phyloP scores from a whole-genome alignment of 306 rosid species.

The Vicia villosa region DNA sequence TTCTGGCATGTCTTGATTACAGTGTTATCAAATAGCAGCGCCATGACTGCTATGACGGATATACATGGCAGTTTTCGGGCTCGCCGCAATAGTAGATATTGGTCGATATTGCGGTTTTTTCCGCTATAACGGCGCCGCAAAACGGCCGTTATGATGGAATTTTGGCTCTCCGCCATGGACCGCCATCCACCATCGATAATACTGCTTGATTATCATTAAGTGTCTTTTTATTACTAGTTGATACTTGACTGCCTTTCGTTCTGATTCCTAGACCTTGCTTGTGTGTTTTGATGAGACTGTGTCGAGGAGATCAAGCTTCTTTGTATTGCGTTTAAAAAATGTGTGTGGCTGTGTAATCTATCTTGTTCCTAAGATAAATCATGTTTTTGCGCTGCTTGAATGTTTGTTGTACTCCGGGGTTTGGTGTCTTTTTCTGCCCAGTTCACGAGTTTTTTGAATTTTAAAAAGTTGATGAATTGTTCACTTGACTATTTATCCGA shows the following conservation, averaged over 20 bases:
- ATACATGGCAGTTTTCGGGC: no score
- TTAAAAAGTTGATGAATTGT: not conserved
- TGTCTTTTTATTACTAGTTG: slow-evolving; percentile 18
- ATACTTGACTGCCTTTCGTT: not conserved
- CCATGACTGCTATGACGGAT: no score
- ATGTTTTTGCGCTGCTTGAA: slow-evolving; percentile 8
- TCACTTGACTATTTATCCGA: not conserved
- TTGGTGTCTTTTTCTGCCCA: not conserved
- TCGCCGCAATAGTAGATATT: no score
- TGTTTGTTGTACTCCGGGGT: not conserved
- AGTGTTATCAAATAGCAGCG: no score
- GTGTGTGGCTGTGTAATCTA: not conserved
- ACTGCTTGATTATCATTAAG: not conserved
- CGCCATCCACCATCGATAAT: no score
- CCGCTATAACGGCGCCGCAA: no score
- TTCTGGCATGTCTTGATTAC: slow-evolving; percentile 16
- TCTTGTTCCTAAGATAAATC: not conserved
- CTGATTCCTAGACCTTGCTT: not conserved
- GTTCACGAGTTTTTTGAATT: not conserved
- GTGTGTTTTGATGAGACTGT: slow-evolving; percentile 3
- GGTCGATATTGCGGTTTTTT: no score
- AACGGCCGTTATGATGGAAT: no score
- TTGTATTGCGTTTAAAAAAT: not conserved
- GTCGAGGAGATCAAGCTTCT: not conserved
- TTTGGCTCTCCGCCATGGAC: no score